A percentile compares a stretch with the other conserved stretches of the same genome.
phyloP scores from a whole-genome alignment of 2,329 filamentous ascomycete species.

The Cercospora zeina region DNA sequence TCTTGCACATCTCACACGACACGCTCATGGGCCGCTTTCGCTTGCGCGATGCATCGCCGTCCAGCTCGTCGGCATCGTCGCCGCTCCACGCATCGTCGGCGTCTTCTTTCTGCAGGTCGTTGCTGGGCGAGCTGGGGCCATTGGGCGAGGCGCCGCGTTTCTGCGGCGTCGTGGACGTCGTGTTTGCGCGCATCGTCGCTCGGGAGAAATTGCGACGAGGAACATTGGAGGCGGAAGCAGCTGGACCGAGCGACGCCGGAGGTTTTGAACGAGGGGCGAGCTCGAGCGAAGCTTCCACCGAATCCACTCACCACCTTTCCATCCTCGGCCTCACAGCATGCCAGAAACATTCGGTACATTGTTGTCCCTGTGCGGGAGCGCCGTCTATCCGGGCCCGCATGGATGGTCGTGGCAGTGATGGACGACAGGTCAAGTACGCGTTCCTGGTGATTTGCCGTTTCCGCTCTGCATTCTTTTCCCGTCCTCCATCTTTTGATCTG shows the following conservation, averaged over 20 bases:
- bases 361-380: constrained; percentile 1
- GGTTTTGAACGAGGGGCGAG: constrained; percentile 19
- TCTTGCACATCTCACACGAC: constrained; percentile 73
- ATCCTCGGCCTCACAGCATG: constrained; percentile 8
- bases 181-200: constrained; percentile 8
- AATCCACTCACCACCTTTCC: constrained; percentile 17
- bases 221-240: constrained; percentile 18
- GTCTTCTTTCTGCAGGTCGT: constrained; percentile 28
- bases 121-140: constrained; percentile 26
- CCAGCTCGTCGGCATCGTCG: constrained; percentile 42
- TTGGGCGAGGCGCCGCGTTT: constrained; percentile 26
- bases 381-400: not conserved
- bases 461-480: not conserved
- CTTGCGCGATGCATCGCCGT: constrained; percentile 45
- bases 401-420: not conserved
- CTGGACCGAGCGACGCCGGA: constrained; percentile 17
- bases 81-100: constrained; percentile 44
- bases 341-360: constrained; percentile 12
- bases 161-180: constrained; percentile 21
- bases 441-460: not conserved
- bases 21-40: constrained; percentile 51
- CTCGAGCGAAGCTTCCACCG: constrained; percentile 12
- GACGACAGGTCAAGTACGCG: constrained; percentile 12
- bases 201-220: constrained; percentile 23
- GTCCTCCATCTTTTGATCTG: not conserved